phyloP scores from a whole-genome alignment of 2,329 filamentous ascomycete species.

The Ascochyta rabiei region DNA sequence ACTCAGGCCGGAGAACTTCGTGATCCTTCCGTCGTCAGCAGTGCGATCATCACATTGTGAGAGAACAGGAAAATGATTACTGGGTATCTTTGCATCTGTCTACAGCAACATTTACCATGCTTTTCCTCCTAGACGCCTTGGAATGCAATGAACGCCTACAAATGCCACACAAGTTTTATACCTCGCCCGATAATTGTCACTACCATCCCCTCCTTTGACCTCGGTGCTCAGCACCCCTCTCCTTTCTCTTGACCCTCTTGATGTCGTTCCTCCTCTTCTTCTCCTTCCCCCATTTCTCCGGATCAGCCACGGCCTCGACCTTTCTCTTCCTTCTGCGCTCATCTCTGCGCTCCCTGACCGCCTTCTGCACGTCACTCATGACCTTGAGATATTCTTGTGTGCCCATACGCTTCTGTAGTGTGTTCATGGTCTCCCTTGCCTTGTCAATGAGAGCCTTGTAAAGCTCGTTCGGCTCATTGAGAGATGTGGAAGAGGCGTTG shows the following conservation, averaged over 20 bases:
- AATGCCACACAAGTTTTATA: background rate
- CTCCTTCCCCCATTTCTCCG: conserved; percentile 75
- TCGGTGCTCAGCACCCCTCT: conserved; percentile 74
- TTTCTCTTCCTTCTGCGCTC: conserved; percentile 82
- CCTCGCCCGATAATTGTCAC: background rate
- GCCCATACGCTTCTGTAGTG: conserved; percentile 84
- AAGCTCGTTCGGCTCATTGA: conserved; percentile 54
- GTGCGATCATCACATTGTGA: background rate
- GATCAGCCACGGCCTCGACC: conserved; percentile 83
- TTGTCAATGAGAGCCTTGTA: conserved; percentile 75
- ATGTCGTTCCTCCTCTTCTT: conserved; percentile 76
- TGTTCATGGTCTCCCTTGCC: conserved; percentile 77
- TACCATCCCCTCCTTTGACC: conserved; percentile 73
- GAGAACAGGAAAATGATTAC: background rate
- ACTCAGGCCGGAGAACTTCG: background rate
- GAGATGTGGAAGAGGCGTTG: conserved; percentile 65
- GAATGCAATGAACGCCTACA: conserved; percentile 4
- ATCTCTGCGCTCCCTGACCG: conserved; percentile 73
- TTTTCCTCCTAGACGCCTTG: background rate
- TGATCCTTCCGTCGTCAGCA: background rate
- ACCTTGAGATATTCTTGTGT: conserved; percentile 77
- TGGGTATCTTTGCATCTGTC: conserved; percentile 1
- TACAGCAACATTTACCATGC: background rate
- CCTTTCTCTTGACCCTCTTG: conserved; percentile 64
- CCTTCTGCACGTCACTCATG: conserved; percentile 74